Evolutionary conservation across 1,284 basidiomycete species (phyloP), one percentile per base, ranked within the genome.

Genomic region (Pyrrhoderma lamaoense): DNA sequence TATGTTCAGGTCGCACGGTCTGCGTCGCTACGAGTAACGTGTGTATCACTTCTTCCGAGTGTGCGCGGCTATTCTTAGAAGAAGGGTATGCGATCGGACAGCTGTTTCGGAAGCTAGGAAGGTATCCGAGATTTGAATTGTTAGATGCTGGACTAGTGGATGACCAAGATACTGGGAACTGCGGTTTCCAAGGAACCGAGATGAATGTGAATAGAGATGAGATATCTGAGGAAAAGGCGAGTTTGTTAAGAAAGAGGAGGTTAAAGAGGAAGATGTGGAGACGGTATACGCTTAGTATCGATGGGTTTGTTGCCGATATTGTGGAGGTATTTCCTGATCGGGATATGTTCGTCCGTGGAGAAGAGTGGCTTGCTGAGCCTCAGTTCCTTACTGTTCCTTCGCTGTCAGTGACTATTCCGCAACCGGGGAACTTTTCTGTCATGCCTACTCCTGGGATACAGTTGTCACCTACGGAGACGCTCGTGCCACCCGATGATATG

Each of bases 1-100:
- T 77, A 56, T 85, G 82, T 58, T 68, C 65, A 0, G 70, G 69
- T 22, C 74, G 72, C 47, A 68, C 73, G 14, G 72, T 80, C 47
- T 84, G 82, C 61, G 66, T 75, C 25, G 81, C 81, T 2, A 83
- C 79, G 0, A 82, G 79, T 40, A 73, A 70, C 2, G 79, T 85
- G 42, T 74, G 71, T 40, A 74, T 84, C 55, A 75, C 73, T 1
- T 77, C 75, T 0, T 69, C 76, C 0, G 63, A 67, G 25, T 71
- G 71, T 57, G 81, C 79, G n/a, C 71, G 70, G 50, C 71, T 82
- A 40, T 80, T 85, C 63, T 69, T 85, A 11, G 76, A 80, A 50
- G 80, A 85, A 56, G 80, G 79, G 57, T 85, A 75, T 53, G 79
- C 80, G 13, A 80, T 85, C n/a, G 82, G 83, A 1, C 82, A 85